Evolutionary conservation across 768 basidiomycete species (phyloP).

Genomic region (Dacryopinax spathularia): DNA sequence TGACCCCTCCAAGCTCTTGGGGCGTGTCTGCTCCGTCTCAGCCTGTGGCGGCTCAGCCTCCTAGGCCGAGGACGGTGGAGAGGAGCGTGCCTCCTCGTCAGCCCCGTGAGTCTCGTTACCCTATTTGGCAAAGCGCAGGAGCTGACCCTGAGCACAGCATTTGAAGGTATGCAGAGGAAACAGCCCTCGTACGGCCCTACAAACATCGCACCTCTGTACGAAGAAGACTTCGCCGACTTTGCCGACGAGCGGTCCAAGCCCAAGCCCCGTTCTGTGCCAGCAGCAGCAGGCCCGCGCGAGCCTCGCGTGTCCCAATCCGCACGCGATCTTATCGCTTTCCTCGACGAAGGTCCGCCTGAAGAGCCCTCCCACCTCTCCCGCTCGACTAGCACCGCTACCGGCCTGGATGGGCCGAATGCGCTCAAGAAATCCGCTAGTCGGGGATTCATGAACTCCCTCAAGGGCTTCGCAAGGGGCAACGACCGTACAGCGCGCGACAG

Average conservation of each 20-base stretch:
- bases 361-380: neutral
- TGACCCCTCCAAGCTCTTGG: neutral
- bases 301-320: neutral
- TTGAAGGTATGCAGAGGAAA: neutral
- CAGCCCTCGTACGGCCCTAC: neutral
- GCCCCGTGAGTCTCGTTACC: neutral
- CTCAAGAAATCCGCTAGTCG: neutral
- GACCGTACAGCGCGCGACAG: neutral
- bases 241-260: constrained; percentile 3
- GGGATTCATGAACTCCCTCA: neutral
- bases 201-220: neutral
- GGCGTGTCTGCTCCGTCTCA: neutral
- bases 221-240: neutral
- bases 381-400: neutral
- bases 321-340: neutral
- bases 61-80: neutral
- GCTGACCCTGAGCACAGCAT: too few species aligned
- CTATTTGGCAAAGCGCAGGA: too few species aligned
- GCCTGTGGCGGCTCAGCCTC: too few species aligned
- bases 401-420: neutral
- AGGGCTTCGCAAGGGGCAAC: neutral
- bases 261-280: neutral
- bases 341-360: neutral
- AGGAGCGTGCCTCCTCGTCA: neutral
- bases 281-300: neutral